phyloP scores from a whole-genome alignment of 176 grass and related monocot species.

The Elymus sibiricus region DNA sequence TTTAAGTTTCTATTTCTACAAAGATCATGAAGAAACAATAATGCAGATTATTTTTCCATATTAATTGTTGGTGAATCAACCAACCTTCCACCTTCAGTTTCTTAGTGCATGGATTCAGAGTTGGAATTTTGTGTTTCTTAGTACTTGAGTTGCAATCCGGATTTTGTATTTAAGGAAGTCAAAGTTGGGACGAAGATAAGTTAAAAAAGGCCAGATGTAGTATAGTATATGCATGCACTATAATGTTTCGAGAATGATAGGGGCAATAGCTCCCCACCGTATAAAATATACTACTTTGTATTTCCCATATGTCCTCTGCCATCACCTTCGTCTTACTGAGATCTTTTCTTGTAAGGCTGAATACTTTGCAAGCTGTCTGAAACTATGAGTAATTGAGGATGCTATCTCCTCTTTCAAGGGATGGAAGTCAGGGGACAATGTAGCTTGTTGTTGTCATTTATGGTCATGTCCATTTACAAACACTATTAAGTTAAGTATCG shows the following conservation, averaged over 20 bases:
- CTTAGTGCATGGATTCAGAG: neutral
- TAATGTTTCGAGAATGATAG: neutral
- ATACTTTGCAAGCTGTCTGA: neutral
- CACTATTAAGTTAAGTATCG: neutral
- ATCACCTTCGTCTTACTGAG: neutral
- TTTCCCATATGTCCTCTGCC: neutral
- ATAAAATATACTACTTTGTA: neutral
- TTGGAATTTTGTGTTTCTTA: neutral
- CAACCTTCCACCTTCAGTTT: neutral
- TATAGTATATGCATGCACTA: neutral
- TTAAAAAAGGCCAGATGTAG: neutral
- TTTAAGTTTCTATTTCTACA: neutral
- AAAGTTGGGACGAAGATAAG: neutral
- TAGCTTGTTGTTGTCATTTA: neutral
- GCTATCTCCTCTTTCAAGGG: neutral
- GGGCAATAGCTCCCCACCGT: neutral
- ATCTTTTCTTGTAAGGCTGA: neutral
- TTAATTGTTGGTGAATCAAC: neutral
- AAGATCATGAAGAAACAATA: neutral
- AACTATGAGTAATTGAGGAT: neutral
- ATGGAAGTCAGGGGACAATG: neutral
- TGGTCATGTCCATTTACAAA: neutral
- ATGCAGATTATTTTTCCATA: neutral
- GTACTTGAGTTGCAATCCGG: neutral
- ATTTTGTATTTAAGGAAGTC: neutral